Evolutionary conservation across 768 basidiomycete species (phyloP).

Genomic region (Tremella yokohamensis): DNA sequence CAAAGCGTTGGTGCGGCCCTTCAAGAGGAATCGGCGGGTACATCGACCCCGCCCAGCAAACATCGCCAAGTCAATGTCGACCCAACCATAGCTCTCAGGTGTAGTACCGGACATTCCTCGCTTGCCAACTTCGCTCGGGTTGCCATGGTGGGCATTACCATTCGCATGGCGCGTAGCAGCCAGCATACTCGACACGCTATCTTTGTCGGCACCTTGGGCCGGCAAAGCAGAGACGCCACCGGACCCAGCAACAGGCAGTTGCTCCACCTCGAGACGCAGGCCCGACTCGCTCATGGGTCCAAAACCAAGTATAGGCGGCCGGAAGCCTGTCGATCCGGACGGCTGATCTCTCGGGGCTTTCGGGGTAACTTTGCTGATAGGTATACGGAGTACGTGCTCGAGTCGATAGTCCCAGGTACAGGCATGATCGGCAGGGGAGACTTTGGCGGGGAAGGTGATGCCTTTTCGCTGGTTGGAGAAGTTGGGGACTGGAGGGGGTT

Average conservation of each 20-base stretch:
- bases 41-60: conserved; percentile 38
- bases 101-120: conserved; percentile 2
- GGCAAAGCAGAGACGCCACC: background rate
- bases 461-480: conserved; percentile 24
- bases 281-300: conserved; percentile 35
- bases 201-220: conserved; percentile 10
- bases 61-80: conserved; percentile 39
- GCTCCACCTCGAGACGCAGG: conserved; percentile 24
- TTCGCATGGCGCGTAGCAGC: conserved; percentile 9
- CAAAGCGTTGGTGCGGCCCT: conserved; percentile 39
- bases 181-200: conserved; percentile 2
- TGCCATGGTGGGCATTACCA: conserved; percentile 6
- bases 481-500: background rate
- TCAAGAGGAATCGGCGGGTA: conserved; percentile 33
- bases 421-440: conserved; percentile 21
- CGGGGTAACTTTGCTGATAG: conserved; percentile 22
- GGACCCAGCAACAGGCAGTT: conserved; percentile 13
- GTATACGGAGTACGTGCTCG: conserved; percentile 27
- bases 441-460: conserved; percentile 15
- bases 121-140: conserved; percentile 13
- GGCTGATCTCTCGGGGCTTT: conserved; percentile 8
- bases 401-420: conserved; percentile 36
- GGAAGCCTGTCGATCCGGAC: conserved; percentile 1
- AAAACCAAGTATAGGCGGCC: conserved; percentile 20
- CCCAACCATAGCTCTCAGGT: conserved; percentile 25